Percentiles rank a stretch among this genome's conserved stretches.
phyloP scores from a whole-genome alignment of 192 early-diverging fungal genomes.

The Chytriomyces hyalinus region DNA sequence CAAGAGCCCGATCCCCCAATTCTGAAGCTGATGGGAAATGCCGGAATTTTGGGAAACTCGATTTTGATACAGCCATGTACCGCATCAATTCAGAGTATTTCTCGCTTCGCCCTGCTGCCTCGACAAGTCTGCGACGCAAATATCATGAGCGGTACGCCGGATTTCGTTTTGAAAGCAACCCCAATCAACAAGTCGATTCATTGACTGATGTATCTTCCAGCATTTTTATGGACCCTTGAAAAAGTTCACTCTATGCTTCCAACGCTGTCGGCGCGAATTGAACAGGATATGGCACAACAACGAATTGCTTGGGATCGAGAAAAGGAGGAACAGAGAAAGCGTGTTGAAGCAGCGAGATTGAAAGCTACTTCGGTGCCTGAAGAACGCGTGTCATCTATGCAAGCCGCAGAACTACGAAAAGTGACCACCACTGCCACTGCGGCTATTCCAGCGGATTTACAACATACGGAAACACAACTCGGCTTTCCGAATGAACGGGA shows the following conservation, averaged over 20 bases:
- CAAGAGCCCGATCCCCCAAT: constrained; percentile 12
- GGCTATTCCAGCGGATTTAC: neutral
- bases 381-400: neutral
- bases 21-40: neutral
- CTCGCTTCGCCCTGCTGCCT: neutral
- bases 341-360: neutral
- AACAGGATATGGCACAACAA: constrained; percentile 2
- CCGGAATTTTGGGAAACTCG: neutral
- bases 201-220: neutral
- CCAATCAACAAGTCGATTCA: neutral
- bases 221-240: constrained; percentile 16
- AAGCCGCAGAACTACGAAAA: neutral
- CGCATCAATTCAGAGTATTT: neutral
- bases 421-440: neutral
- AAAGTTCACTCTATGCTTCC: constrained; percentile 17
- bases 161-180: neutral
- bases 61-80: constrained; percentile 25
- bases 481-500: neutral
- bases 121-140: constrained; percentile 3
- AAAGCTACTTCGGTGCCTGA: too few species aligned
- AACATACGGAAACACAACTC: neutral
- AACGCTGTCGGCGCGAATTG: constrained; percentile 3
- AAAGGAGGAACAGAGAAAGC: constrained; percentile 9
- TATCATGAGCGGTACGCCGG: neutral
- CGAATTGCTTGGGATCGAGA: constrained; percentile 22